Conservation (phyloP, 345 rosid genomes). For the Citropsis articulata region DNA sequence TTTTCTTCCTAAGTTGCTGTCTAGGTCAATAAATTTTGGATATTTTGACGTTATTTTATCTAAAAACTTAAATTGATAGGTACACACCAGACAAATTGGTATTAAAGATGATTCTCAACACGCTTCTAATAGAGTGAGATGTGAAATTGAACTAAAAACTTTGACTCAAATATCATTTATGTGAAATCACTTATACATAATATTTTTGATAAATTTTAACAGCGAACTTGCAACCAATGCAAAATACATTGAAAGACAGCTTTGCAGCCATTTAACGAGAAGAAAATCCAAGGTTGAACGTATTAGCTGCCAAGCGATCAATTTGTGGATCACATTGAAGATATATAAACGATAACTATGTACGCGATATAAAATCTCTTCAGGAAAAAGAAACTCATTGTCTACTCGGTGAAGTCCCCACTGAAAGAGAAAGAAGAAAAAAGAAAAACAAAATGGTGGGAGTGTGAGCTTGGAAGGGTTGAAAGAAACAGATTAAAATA, state of each 20-base stretch:
- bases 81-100: no score
- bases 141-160: no score
- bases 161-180: no score
- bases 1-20: not conserved
- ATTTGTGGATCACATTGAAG: slow-evolving; percentile 1
- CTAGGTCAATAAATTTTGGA: not conserved
- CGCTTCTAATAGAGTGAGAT: no score
- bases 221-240: not conserved
- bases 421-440: not conserved
- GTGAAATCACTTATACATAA: no score
- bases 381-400: no score
- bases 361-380: not conserved
- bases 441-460: not conserved
- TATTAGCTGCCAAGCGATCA: not conserved
- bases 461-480: not conserved
- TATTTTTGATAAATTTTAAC: no score
- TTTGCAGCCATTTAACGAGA: not conserved
- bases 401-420: slow-evolving; percentile 16
- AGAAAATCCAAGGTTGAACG: no score
- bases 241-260: not conserved
- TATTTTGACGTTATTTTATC: no score
- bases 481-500: not conserved
- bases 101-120: no score
- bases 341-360: not conserved
- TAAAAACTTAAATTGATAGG: no score